Percentiles rank a stretch among this genome's conserved stretches.
phyloP scores from a whole-genome alignment of 805 yeast species.

The Saturnispora galanensis region DNA sequence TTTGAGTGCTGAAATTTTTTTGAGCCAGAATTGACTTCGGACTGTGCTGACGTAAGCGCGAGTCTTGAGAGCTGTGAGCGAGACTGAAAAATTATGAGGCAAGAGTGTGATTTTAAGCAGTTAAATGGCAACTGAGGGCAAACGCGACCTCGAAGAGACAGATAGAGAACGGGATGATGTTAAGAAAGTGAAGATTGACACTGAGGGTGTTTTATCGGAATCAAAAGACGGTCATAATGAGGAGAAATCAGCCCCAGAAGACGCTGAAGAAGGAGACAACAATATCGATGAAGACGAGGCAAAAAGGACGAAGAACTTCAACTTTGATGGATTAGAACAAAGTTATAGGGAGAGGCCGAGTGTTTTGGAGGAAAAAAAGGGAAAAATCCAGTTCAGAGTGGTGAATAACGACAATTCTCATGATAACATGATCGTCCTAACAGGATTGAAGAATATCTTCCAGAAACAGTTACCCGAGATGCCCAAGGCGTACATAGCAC shows the following conservation, averaged over 20 bases:
- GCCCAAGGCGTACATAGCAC: conserved; percentile 95
- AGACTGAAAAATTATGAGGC: too few relatives aligned
- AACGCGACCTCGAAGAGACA: not conserved
- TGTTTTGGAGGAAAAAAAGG: conserved; percentile 87
- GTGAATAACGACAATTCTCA: conserved; percentile 88
- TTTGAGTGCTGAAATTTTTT: too few relatives aligned
- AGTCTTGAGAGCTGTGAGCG: too few relatives aligned
- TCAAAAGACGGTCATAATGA: not conserved
- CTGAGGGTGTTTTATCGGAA: conserved; percentile 6
- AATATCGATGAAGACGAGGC: conserved; percentile 31
- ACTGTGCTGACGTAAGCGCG: not conserved
- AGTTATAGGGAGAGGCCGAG: conserved; percentile 89
- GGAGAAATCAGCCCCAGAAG: conserved; percentile 19
- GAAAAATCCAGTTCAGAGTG: conserved; percentile 88
- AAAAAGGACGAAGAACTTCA: conserved; percentile 37
- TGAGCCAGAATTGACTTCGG: not conserved
- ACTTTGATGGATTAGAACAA: conserved; percentile 70
- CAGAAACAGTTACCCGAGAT: conserved; percentile 96
- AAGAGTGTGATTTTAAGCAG: not conserved
- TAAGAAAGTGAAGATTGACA: conserved; percentile 14
- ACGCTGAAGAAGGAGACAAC: conserved; percentile 21
- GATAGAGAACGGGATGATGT: conserved; percentile 12
- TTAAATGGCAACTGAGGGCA: not conserved
- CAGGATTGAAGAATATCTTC: conserved; percentile 91
- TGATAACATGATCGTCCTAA: conserved; percentile 83